These are phyloP conservation scores for Nakataea oryzae DNA, from an alignment of 2,329 filamentous ascomycete species.

Conservation along the genomic window DNA sequence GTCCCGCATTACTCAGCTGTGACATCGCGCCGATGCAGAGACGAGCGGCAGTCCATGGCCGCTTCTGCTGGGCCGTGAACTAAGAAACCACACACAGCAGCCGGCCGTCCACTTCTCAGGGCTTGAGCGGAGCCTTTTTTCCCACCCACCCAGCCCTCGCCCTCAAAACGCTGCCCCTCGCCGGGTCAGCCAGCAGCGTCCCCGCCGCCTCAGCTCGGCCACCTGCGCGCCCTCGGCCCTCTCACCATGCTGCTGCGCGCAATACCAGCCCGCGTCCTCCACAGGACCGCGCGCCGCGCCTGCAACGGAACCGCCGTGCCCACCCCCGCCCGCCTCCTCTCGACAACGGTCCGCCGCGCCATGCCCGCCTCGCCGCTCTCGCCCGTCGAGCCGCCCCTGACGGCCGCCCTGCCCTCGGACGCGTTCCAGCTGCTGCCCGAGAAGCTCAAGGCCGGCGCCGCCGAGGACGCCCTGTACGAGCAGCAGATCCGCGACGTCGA, in stretches of 20 bases:
- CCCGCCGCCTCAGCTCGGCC: neutral
- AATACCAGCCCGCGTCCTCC: slow-evolving; percentile 10
- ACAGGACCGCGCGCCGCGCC: slow-evolving; percentile 8
- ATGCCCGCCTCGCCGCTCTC: slow-evolving; percentile 41
- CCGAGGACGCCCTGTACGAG: slow-evolving; percentile 79
- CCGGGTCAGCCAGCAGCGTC: neutral
- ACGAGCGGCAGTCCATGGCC: no score
- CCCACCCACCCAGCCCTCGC: no score
- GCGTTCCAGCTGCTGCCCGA: slow-evolving; percentile 80
- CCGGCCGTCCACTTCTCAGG: no score
- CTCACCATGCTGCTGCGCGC: slow-evolving; percentile 13
- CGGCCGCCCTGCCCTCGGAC: slow-evolving; percentile 54
- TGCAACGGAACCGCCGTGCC: neutral
- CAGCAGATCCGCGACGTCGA: slow-evolving; percentile 77
- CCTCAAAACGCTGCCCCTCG: neutral
- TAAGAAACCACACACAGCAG: no score
- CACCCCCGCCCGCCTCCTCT: slow-evolving; percentile 18
- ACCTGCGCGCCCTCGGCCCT: neutral
- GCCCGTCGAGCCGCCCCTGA: slow-evolving; percentile 50
- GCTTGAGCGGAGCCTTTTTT: no score
- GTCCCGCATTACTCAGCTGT: neutral
- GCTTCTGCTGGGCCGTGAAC: no score
- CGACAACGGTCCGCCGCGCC: slow-evolving; percentile 28
- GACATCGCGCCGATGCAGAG: no score
- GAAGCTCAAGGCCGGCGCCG: slow-evolving; percentile 61